Percentiles rank a stretch among this genome's conserved stretches.
These are phyloP conservation scores for Hyaloscypha finlandica DNA, from an alignment of 495 filamentous ascomycete genomes.

Conservation along the genomic window DNA sequence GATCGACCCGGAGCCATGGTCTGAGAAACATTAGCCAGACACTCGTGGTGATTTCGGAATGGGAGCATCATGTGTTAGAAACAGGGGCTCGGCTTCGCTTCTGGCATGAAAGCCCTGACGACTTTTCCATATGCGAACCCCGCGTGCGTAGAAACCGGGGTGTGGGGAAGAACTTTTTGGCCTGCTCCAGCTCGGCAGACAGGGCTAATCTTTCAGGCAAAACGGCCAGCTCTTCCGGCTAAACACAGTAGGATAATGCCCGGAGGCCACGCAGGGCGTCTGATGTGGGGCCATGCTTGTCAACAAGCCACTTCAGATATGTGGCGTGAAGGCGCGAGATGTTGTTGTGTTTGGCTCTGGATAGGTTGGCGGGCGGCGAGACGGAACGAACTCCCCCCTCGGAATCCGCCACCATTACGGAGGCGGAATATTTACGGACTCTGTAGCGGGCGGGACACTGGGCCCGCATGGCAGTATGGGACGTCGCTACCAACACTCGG, in stretches of 20 bases:
- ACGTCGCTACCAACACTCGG: not conserved
- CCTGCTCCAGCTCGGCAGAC: not conserved
- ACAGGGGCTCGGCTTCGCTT: not conserved
- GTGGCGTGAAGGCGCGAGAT: not conserved
- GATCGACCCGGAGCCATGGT: constrained; percentile 9
- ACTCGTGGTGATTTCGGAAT: not conserved
- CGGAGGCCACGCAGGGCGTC: not conserved
- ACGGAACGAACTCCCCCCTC: constrained; percentile 1
- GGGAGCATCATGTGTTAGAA: constrained; percentile 3
- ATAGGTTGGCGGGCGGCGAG: not conserved
- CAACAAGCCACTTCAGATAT: not conserved
- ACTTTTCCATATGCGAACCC: not conserved
- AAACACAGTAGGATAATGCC: not conserved
- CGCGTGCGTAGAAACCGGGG: not conserved
- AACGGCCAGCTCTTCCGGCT: not conserved
- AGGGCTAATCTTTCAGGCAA: not conserved
- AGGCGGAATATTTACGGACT: not conserved
- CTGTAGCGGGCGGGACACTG: not conserved
- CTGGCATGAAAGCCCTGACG: not conserved
- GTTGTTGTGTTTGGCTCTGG: not conserved
- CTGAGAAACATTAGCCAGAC: not conserved
- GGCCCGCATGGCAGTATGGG: not conserved
- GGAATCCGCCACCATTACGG: not conserved
- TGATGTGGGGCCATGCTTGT: not conserved
- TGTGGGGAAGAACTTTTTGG: not conserved